phyloP scores from a whole-genome alignment of 768 basidiomycete species.

The Leccinum variicolor region DNA sequence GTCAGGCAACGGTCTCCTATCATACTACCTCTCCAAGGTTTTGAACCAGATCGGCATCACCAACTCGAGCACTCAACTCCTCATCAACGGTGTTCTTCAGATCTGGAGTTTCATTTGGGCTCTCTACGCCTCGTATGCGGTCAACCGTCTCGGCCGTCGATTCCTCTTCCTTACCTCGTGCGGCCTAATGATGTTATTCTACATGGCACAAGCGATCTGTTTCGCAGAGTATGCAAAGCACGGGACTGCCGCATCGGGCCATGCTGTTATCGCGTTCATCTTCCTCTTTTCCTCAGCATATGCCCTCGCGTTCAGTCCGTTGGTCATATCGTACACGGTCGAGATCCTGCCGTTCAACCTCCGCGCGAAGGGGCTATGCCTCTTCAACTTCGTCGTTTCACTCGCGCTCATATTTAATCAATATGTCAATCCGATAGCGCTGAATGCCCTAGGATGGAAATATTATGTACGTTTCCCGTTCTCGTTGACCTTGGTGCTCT shows the following conservation, averaged over 20 bases:
- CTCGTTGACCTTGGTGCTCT: background rate
- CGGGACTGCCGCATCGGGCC: conserved; percentile 44
- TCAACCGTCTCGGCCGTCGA: conserved; percentile 66
- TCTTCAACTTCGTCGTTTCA: conserved; percentile 68
- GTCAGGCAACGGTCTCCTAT: conserved; percentile 71
- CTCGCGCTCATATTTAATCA: conserved; percentile 74
- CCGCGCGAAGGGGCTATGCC: conserved; percentile 75
- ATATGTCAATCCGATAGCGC: conserved; percentile 75
- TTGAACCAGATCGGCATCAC: conserved; percentile 62
- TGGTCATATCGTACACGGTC: conserved; percentile 59
- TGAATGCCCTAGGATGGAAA: conserved; percentile 50
- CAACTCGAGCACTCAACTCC: conserved; percentile 48
- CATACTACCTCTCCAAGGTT: conserved; percentile 71
- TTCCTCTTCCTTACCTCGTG: conserved; percentile 60
- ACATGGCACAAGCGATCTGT: conserved; percentile 65
- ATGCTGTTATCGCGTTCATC: conserved; percentile 51
- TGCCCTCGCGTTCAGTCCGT: conserved; percentile 75
- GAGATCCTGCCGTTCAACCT: conserved; percentile 82
- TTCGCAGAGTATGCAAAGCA: conserved; percentile 52
- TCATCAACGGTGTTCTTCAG: conserved; percentile 63
- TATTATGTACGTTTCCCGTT: conserved; percentile 30
- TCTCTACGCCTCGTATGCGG: conserved; percentile 22
- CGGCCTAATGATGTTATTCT: conserved; percentile 59
- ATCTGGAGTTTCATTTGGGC: conserved; percentile 31
- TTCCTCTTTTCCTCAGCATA: conserved; percentile 51